Conservation (phyloP, 1,284 basidiomycete species). For the Vanrija sp. region DNA sequence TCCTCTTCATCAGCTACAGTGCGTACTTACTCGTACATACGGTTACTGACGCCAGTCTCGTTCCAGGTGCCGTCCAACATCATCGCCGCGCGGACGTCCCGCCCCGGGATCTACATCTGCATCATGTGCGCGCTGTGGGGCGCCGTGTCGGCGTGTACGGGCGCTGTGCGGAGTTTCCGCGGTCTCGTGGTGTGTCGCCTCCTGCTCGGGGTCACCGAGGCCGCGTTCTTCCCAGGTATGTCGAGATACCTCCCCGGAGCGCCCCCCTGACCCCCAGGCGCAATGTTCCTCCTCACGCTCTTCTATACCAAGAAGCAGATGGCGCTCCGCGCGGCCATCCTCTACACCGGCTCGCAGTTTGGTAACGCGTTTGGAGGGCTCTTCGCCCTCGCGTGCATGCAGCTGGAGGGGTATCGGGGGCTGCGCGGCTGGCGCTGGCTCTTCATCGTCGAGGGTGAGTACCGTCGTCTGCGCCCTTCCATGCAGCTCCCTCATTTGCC, state of each 20-base stretch:
- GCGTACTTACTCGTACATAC: slow-evolving; percentile 19
- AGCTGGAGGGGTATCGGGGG: slow-evolving; percentile 30
- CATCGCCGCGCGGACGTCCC: not conserved
- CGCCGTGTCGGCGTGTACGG: slow-evolving; percentile 33
- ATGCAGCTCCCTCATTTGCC: no score
- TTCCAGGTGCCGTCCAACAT: slow-evolving; percentile 40
- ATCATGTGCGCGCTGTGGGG: slow-evolving; percentile 33
- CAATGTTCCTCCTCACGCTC: slow-evolving; percentile 31
- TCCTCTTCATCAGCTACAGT: slow-evolving; percentile 18
- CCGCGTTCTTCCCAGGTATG: slow-evolving; percentile 20
- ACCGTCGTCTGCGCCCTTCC: slow-evolving; percentile 29
- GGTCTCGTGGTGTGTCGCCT: slow-evolving; percentile 28
- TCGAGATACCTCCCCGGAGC: not conserved
- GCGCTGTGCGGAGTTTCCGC: slow-evolving; percentile 24
- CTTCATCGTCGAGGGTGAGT: slow-evolving; percentile 18
- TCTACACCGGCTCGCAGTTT: slow-evolving; percentile 43
- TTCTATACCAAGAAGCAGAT: slow-evolving; percentile 38
- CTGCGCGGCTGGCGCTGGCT: slow-evolving; percentile 38
- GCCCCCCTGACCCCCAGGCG: slow-evolving; percentile 20
- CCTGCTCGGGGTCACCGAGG: slow-evolving; percentile 32
- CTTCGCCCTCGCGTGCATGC: slow-evolving; percentile 36
- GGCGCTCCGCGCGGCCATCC: slow-evolving; percentile 32
- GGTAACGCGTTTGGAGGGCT: slow-evolving; percentile 46
- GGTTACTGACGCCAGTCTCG: slow-evolving; percentile 7
- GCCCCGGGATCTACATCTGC: slow-evolving; percentile 11